Evolutionary conservation across 371 early-diverging fungal species (phyloP).

Genomic region (Mucor saturninus): DNA sequence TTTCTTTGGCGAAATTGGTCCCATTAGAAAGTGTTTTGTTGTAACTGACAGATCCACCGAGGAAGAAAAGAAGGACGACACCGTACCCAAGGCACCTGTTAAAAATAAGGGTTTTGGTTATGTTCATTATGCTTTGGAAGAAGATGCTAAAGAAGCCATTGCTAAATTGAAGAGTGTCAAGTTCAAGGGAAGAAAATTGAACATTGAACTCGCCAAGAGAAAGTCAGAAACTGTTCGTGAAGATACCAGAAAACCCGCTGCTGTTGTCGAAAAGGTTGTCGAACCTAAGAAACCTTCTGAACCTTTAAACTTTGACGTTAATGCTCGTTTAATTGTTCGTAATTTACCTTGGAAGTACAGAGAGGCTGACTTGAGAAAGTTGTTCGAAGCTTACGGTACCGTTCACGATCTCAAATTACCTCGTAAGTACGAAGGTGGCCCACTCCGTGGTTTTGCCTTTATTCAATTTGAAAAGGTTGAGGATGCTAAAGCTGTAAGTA

Average conservation of each 20-base stretch:
- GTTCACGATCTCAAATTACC: slow-evolving; percentile 76
- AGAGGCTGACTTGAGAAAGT: slow-evolving; percentile 62
- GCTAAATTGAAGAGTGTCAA: slow-evolving; percentile 68
- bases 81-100: slow-evolving; percentile 12
- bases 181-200: slow-evolving; percentile 71
- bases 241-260: slow-evolving; percentile 28
- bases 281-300: slow-evolving; percentile 18
- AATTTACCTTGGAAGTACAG: slow-evolving; percentile 86
- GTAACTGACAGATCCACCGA: slow-evolving; percentile 56
- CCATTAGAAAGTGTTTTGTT: slow-evolving; percentile 89
- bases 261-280: slow-evolving; percentile 1
- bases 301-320: slow-evolving; percentile 31
- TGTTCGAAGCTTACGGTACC: slow-evolving; percentile 66
- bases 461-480: slow-evolving; percentile 74
- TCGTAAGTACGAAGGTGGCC: slow-evolving; percentile 73
- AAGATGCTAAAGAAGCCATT: slow-evolving; percentile 87
- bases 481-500: slow-evolving; percentile 65
- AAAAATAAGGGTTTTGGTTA: slow-evolving; percentile 89
- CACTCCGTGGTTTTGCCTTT: slow-evolving; percentile 88
- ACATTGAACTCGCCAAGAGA: slow-evolving; percentile 76
- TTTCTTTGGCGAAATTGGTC: slow-evolving; percentile 90
- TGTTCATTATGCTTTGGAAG: slow-evolving; percentile 86
- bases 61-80: slow-evolving; percentile 21
- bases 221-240: slow-evolving; percentile 26
- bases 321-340: slow-evolving; percentile 85